Percentiles rank a stretch among this genome's conserved stretches.
These are phyloP conservation scores for Aspergillus tanneri DNA, from an alignment of 2,329 filamentous ascomycete species.

Conservation along the genomic window DNA sequence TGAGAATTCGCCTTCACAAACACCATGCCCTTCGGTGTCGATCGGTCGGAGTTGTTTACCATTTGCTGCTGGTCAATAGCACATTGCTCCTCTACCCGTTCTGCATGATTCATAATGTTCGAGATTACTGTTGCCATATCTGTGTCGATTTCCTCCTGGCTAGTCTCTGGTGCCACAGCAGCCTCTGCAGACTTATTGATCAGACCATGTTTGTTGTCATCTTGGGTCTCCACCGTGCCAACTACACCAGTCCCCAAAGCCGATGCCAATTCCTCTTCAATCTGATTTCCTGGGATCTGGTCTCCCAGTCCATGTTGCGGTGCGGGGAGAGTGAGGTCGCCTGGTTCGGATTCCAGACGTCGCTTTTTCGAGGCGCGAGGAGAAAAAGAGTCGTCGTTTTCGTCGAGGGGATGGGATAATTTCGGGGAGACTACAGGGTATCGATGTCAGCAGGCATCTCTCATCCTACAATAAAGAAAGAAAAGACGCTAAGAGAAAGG, in stretches of 20 bases:
- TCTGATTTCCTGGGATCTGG: constrained; percentile 31
- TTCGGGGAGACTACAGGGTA: constrained; percentile 28
- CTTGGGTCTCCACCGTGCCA: constrained; percentile 26
- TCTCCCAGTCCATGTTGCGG: constrained; percentile 22
- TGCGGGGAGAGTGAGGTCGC: constrained; percentile 22
- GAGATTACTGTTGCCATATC: constrained; percentile 43
- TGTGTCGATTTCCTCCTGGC: constrained; percentile 31
- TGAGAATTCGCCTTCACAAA: constrained; percentile 46
- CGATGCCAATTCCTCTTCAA: constrained; percentile 39
- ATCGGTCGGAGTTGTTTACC: constrained; percentile 28
- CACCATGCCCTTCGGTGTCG: constrained; percentile 34
- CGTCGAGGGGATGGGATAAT: constrained; percentile 35
- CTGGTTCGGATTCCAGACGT: constrained; percentile 34
- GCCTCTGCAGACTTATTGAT: constrained; percentile 19
- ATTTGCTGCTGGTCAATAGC: constrained; percentile 37
- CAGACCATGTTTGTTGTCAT: constrained; percentile 25
- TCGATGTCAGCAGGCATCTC: constrained; percentile 6
- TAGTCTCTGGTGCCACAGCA: constrained; percentile 21
- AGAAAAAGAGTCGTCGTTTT: constrained; percentile 33
- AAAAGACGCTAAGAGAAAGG: not conserved
- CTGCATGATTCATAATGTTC: constrained; percentile 46
- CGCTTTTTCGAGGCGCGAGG: constrained; percentile 42
- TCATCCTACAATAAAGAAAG: not conserved
- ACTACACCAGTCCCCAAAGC: constrained; percentile 33
- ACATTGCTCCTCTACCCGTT: constrained; percentile 42